Conservation (phyloP, 2,329 filamentous ascomycete species). For the Nigrospora sphaerica region DNA sequence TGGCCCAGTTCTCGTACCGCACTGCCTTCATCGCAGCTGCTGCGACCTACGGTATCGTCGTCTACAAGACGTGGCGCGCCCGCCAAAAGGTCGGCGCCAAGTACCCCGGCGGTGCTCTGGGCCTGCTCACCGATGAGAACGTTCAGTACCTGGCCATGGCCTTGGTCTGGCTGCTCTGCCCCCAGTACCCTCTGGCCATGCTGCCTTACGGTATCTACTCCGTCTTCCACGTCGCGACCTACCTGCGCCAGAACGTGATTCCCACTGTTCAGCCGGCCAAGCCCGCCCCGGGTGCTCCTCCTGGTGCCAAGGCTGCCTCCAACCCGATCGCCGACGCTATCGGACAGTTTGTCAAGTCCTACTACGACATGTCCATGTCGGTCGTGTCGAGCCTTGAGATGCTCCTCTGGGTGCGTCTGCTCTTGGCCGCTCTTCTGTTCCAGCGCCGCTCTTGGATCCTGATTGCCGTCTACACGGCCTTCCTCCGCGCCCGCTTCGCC, state of each 20-base stretch:
- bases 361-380: slow-evolving; percentile 95
- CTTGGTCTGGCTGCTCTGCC: slow-evolving; percentile 86
- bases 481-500: slow-evolving; percentile 81
- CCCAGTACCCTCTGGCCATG: slow-evolving; percentile 83
- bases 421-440: slow-evolving; percentile 79
- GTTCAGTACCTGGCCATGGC: slow-evolving; percentile 96
- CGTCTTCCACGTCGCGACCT: slow-evolving; percentile 95
- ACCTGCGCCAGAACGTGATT: slow-evolving; percentile 87
- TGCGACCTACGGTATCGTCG: slow-evolving; percentile 92
- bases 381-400: slow-evolving; percentile 87
- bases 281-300: slow-evolving; percentile 46
- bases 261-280: slow-evolving; percentile 72
- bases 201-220: slow-evolving; percentile 96
- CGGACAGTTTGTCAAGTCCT: slow-evolving; percentile 91
- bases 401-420: slow-evolving; percentile 73
- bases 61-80: slow-evolving; percentile 94
- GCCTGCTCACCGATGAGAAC: slow-evolving; percentile 82
- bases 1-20: slow-evolving; percentile 81
- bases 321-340: slow-evolving; percentile 73
- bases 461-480: slow-evolving; percentile 76
- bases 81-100: slow-evolving; percentile 67
- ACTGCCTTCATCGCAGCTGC: slow-evolving; percentile 84
- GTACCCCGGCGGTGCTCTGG: slow-evolving; percentile 52
- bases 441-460: slow-evolving; percentile 87
- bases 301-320: slow-evolving; percentile 46